Conservation (phyloP, 352 stramenopile genomes). For the Globisporangium parvum region DNA sequence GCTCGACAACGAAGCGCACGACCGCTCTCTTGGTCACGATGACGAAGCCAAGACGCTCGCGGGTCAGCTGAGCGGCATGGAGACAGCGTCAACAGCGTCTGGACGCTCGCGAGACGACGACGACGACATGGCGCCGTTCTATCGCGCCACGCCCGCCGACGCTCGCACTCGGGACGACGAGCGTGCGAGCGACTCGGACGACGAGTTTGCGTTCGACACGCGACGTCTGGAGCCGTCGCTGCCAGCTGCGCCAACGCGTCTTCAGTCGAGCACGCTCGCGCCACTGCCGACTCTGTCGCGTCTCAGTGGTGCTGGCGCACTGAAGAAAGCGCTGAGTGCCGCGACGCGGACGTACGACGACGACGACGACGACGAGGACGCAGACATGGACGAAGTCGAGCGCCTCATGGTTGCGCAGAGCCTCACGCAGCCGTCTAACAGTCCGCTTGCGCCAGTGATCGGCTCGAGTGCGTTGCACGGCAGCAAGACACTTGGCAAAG, state of each 20-base stretch:
- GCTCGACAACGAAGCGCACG: constrained; percentile 6
- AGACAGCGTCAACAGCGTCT: not conserved
- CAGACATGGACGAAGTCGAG: constrained; percentile 14
- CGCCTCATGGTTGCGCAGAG: constrained; percentile 7
- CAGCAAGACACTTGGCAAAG: not conserved
- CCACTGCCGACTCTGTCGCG: not conserved
- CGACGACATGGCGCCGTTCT: too few relatives aligned
- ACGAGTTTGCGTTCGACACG: constrained; percentile 3
- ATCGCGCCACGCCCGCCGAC: too few relatives aligned
- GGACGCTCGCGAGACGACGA: not conserved
- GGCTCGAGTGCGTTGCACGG: not conserved
- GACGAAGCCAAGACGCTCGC: not conserved
- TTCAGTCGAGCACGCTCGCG: constrained; percentile 2
- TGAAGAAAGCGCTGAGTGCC: constrained; percentile 9
- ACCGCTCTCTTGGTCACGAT: too few relatives aligned
- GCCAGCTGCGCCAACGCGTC: constrained; percentile 2
- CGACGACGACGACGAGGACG: constrained; percentile 18
- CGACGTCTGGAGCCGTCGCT: constrained; percentile 1
- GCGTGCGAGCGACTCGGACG: not conserved
- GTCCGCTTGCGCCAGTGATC: not conserved
- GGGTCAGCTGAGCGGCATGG: not conserved
- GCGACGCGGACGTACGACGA: constrained; percentile 10
- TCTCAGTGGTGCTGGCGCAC: not conserved
- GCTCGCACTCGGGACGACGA: not conserved
- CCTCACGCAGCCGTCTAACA: not conserved